Conservation (phyloP, 1,139 yeast species). For the Wickerhamiella infanticola region DNA sequence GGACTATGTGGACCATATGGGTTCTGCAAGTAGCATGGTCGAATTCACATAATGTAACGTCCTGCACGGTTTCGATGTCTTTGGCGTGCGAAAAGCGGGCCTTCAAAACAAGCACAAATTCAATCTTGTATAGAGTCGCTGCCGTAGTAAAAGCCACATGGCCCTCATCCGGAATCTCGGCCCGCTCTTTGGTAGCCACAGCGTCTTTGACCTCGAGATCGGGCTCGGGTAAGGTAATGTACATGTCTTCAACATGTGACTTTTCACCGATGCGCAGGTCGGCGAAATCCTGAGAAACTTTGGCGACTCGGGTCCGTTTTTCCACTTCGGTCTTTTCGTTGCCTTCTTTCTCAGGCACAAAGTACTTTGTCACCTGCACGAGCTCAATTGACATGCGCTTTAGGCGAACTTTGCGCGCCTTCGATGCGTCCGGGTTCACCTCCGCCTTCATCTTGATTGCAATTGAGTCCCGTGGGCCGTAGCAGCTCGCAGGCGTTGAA, state of each 20-base stretch:
- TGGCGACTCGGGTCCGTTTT: slow-evolving; percentile 20
- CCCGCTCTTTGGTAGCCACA: slow-evolving; percentile 21
- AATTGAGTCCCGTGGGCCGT: slow-evolving; percentile 27
- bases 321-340: slow-evolving; percentile 11
- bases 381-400: slow-evolving; percentile 24
- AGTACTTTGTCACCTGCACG: slow-evolving; percentile 23
- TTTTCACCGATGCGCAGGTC: slow-evolving; percentile 18
- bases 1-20: slow-evolving; percentile 23
- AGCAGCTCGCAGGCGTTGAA: slow-evolving; percentile 24
- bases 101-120: slow-evolving; percentile 22
- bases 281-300: slow-evolving; percentile 19
- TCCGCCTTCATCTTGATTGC: slow-evolving; percentile 20
- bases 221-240: slow-evolving; percentile 20
- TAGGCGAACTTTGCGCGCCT: slow-evolving; percentile 25
- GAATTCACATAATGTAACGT: slow-evolving; percentile 26
- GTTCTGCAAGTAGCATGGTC: slow-evolving; percentile 26
- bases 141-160: slow-evolving; percentile 25
- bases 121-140: slow-evolving; percentile 24
- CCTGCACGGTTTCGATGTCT: slow-evolving; percentile 26
- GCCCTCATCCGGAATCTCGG: slow-evolving; percentile 25
- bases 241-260: slow-evolving; percentile 20
- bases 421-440: slow-evolving; percentile 26
- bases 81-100: slow-evolving; percentile 27
- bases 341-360: slow-evolving; percentile 18
- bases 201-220: slow-evolving; percentile 19